Conservation (phyloP, 2,329 filamentous ascomycete genomes). For the Xylariaceae sp. region DNA sequence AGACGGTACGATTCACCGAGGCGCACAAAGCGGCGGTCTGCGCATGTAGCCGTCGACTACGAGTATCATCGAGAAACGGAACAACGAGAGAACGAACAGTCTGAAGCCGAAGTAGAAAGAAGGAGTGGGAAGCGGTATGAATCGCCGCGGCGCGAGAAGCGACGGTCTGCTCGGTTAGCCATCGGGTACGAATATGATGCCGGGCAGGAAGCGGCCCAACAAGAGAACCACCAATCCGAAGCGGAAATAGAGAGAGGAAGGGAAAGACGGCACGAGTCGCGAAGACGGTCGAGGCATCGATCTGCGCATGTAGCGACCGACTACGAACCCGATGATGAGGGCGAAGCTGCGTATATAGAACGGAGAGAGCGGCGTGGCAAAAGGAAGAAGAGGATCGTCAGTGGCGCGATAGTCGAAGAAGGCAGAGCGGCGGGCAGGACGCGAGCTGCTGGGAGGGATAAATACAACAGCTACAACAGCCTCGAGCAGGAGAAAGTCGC, state of each 20-base stretch:
- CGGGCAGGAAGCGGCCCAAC: conserved; percentile 21
- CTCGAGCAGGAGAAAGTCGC: conserved; percentile 45
- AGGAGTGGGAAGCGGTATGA: not conserved
- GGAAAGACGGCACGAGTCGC: conserved; percentile 3
- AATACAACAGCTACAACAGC: conserved; percentile 44
- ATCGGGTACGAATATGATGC: conserved; percentile 18
- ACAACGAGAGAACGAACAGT: conserved; percentile 20
- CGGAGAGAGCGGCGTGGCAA: conserved; percentile 33
- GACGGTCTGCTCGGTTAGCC: conserved; percentile 8
- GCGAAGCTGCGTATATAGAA: conserved; percentile 12
- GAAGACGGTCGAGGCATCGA: conserved; percentile 21
- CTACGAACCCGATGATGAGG: conserved; percentile 19
- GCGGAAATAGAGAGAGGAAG: conserved; percentile 4
- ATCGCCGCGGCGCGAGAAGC: conserved; percentile 20
- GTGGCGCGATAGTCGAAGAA: conserved; percentile 65
- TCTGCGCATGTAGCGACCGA: conserved; percentile 16
- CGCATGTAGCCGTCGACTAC: conserved; percentile 12
- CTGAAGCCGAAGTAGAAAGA: conserved; percentile 14
- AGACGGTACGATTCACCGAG: conserved; percentile 13
- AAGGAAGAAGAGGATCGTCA: conserved; percentile 57
- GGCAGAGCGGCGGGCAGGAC: conserved; percentile 43
- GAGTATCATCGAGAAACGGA: conserved; percentile 15
- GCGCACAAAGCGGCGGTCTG: conserved; percentile 19
- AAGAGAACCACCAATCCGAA: conserved; percentile 20
- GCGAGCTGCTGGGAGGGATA: conserved; percentile 37